phyloP scores from a whole-genome alignment of 108 stramenopile species.

The Conticribra guillardii region DNA sequence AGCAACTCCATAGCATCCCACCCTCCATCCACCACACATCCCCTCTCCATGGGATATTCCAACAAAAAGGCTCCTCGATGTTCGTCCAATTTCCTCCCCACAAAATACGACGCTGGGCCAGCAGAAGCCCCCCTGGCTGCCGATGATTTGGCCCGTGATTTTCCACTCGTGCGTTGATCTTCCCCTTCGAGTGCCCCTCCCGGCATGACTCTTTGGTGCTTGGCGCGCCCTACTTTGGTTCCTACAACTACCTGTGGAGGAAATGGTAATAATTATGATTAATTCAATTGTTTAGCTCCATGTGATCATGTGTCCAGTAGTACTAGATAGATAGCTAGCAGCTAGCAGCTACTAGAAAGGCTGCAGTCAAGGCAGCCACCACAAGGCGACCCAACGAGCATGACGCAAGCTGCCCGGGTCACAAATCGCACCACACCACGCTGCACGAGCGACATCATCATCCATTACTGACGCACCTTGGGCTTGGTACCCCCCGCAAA shows the following conservation, averaged over 20 bases:
- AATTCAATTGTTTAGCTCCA: too few relatives aligned
- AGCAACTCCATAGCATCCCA: conserved; percentile 96
- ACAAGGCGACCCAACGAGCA: too few relatives aligned
- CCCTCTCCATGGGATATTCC: conserved; percentile 94
- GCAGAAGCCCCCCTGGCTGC: background rate
- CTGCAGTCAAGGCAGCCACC: too few relatives aligned
- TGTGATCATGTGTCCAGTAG: too few relatives aligned
- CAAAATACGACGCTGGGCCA: conserved; percentile 81
- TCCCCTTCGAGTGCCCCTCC: conserved; percentile 92
- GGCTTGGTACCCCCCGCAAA: conserved; percentile 97
- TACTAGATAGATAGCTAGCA: too few relatives aligned
- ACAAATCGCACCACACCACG: too few relatives aligned
- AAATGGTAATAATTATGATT: too few relatives aligned
- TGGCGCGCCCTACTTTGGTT: conserved; percentile 91
- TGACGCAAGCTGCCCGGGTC: too few relatives aligned
- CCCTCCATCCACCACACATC: conserved; percentile 81
- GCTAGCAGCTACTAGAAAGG: too few relatives aligned
- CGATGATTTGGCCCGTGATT: background rate
- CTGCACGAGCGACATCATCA: too few relatives aligned
- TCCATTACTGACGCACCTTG: conserved; percentile 62
- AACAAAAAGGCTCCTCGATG: conserved; percentile 93
- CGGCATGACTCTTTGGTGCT: conserved; percentile 95
- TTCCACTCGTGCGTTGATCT: conserved; percentile 52
- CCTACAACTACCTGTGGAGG: conserved; percentile 91
- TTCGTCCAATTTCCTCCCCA: conserved; percentile 92